Base-by-base conservation (phyloP, 768 basidiomycete genomes). In the Tulasnella sp. region DNA sequence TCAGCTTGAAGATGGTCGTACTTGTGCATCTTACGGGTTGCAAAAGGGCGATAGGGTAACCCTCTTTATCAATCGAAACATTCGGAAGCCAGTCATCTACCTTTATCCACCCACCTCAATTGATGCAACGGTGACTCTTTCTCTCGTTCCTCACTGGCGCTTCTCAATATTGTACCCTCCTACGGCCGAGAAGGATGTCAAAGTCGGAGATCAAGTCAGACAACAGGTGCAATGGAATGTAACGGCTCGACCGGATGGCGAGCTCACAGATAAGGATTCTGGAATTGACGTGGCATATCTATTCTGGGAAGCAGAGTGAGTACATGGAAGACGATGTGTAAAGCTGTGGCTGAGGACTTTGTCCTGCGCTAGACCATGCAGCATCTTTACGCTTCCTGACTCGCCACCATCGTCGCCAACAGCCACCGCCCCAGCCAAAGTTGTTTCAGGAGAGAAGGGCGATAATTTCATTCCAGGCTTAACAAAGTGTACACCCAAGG, bases 51-150 rank as follows among this genome's bases (percentile, higher is more conserved):
- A n/a, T n/a, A n/a, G n/a, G n/a, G n/a, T n/a, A n/a, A n/a, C n/a
- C n/a, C n/a, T n/a, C n/a, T n/a, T n/a, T n/a, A n/a, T n/a, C n/a
- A n/a, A n/a, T n/a, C 42, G 42, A 27, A 28, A 31, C n/a, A 31
- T 44, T 44, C 42, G 42, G 27, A 44, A 44, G 16, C 42, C 42
- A 12, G 42, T 44, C 16, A 44, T 44, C 16, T 44, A 44, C 42
- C 42, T 44, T 16, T 44, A 28, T 31, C 42, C 42, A 16, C 42
- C 42, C 4, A 31, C 28, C 27, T 31, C 42, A 2, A 25, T 44
- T 27, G 42, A 44, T 28, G 42, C 42, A 15, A 44, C 28, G 24
- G 42, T 44, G 27, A 27, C 9, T 16, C 10, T 44, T 16, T 44
- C 42, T 15, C 13, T 44, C 27, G 10, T 31, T 4, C 42, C 42